These are phyloP conservation scores for Penicillium simplicissimum DNA, from an alignment of 495 filamentous ascomycete genomes.

Conservation along the genomic window DNA sequence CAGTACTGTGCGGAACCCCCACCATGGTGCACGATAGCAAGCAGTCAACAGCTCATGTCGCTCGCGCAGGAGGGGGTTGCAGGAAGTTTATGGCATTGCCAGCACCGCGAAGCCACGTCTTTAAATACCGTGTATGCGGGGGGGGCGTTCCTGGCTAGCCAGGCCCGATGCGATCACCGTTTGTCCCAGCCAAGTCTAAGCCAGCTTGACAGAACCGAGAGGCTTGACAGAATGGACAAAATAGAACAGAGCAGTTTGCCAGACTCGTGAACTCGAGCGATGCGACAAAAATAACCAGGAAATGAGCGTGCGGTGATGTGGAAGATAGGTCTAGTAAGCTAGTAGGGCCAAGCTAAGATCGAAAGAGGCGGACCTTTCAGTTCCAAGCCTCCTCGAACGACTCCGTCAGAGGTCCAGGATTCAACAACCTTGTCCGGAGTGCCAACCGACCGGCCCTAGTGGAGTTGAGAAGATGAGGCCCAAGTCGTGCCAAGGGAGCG, in stretches of 20 bases:
- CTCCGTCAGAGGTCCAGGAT: not conserved
- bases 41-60: conserved; percentile 18
- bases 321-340: not conserved
- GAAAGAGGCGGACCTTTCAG: not conserved
- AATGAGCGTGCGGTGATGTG: not conserved
- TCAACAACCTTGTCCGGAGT: not conserved
- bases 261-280: not conserved
- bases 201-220: not conserved
- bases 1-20: conserved; percentile 42
- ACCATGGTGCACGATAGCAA: conserved; percentile 29
- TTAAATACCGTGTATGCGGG: conserved; percentile 3
- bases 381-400: not conserved
- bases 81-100: conserved; percentile 1
- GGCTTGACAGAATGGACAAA: not conserved
- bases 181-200: not conserved
- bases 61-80: conserved; percentile 2
- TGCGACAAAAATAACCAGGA: conserved; percentile 2
- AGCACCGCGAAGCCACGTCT: not conserved
- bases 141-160: not conserved
- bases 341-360: not conserved
- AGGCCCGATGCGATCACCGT: not conserved
- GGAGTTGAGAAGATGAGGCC: conserved; percentile 7
- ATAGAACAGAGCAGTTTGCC: not conserved
- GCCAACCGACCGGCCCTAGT: conserved; percentile 10
- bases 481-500: conserved; percentile 7